Evolutionary conservation across 768 basidiomycete species (phyloP).

Genomic region (Tricholoma matsutake): DNA sequence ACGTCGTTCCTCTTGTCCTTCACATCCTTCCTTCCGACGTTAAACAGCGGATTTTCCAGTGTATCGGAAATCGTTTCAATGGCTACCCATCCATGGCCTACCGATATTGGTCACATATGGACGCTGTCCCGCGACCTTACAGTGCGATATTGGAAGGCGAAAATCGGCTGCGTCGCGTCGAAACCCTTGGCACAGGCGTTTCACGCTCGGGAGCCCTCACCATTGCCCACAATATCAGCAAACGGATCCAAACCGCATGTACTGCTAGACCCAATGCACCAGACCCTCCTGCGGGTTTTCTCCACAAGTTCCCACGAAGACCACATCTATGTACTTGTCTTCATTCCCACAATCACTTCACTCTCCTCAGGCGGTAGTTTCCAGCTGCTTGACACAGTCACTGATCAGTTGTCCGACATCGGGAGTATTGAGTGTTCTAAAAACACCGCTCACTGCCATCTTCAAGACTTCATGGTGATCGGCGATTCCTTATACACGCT

Average conservation of each 20-base stretch:
- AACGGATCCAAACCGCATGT: conserved; percentile 36
- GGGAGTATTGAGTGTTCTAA: conserved; percentile 58
- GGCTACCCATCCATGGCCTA: conserved; percentile 71
- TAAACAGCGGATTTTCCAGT: conserved; percentile 43
- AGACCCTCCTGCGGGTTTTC: conserved; percentile 65
- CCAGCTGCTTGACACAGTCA: conserved; percentile 54
- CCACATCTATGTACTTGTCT: conserved; percentile 62
- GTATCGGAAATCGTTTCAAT: conserved; percentile 67
- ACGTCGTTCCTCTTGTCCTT: conserved; percentile 64
- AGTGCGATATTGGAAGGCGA: conserved; percentile 80
- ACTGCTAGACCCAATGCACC: conserved; percentile 57
- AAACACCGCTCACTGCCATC: conserved; percentile 61
- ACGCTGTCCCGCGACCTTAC: conserved; percentile 85
- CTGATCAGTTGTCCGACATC: conserved; percentile 58
- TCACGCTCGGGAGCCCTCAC: conserved; percentile 30
- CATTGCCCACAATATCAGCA: conserved; percentile 28
- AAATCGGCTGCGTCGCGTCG: conserved; percentile 68
- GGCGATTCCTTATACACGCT: conserved; percentile 57
- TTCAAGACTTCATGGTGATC: conserved; percentile 75
- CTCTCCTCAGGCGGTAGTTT: conserved; percentile 77
- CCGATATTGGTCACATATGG: conserved; percentile 73
- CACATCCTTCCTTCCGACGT: conserved; percentile 60
- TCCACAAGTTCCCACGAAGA: conserved; percentile 44
- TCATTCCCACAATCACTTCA: conserved; percentile 66
- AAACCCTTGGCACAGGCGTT: conserved; percentile 43